Base-by-base conservation (phyloP, 805 yeast genomes). In the Ascoidea tarda region DNA sequence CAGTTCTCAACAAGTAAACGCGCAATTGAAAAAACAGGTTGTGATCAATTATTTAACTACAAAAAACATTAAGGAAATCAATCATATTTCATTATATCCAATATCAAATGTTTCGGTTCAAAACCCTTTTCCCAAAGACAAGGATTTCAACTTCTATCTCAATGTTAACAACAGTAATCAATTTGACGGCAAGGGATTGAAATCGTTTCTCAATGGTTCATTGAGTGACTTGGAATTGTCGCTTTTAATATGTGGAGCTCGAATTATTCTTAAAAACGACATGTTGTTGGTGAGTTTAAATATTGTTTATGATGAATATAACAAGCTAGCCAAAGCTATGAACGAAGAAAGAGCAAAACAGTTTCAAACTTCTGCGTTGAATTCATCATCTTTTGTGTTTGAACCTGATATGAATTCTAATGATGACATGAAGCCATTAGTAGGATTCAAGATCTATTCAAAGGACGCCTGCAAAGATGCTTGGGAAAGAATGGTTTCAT, bases 241-340 rank as follows among this genome's bases (percentile, higher is more conserved):
- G 16, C 61, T 91, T 46, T 66, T 87, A 12, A 79, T 90, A 5
- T 79, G 88, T 47, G 83, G 90, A 0, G 87, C 95, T 0, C 71
- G 97, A 48, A 81, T 82, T 51, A 71, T 79, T 31, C 71, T 77
- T 50, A 84, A 81, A 59, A 72, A 73, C 33, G 81, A 76, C 21
- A 65, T 78, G 31, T 79, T 72, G 12, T 71, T 73, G n/a, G 75
- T 87, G 16, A 90, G 87, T 63, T 82, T 89, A 66, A 86, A 85
- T 58, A 67, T 88, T 54, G 84, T 82, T 0, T 84, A 81, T 63
- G 81, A 80, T 38, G 98, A 91, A 63, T 91, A 87, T 64, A 61
- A 62, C n/a, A 69, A 67, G 1, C 74, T 81, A 71, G 70, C 80
- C 48, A 74, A 75, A 52, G 56, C 61, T 0, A 65, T 72, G 53